Evolutionary conservation across 306 rosid species (phyloP), one percentile per base, ranked within the genome.

Genomic region (Phaseolus lunatus): DNA sequence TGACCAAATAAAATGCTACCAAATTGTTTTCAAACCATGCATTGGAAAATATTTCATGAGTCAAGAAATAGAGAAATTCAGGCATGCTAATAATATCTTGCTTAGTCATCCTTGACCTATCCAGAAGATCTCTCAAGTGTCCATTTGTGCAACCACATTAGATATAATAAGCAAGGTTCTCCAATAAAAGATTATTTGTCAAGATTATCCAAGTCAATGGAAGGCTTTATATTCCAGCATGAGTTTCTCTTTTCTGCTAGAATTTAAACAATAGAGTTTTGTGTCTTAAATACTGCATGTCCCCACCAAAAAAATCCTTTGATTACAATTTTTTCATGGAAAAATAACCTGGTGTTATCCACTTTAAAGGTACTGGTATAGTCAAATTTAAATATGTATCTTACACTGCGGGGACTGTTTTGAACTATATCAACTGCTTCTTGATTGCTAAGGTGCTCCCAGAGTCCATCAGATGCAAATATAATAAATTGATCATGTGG

Each of bases 391-490:
- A 74, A 53, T 22, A 50, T 20, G 59, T 41, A 77, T 78, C 92
- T 91, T 85, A 93, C 98, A 19, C 24, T 71, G 64, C 81, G 93
- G 27, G 92, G 85, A 78, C 85, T 90, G 56, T 89, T 93, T 78
- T 87, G 96, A 86, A 93, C 96, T 76, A 93, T 85, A 84, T 93
- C 89, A 58, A 91, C 98, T n/a, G 97, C 98, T 84, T 91, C 90
- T 88, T 93, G 98, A 83, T 93, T 93, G 90, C 77, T 85, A 77
- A 93, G 89, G 83, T 93, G 98, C 70, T 93, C 98, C 98, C 98
- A 93, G 43, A 93, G 94, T 73, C 98, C 98, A 85, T 93, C 98
- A 23, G 98, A 93, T 52, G 98, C 98, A 57, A 89, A 91, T 82
- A 93, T 93, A 69, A 93, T 58, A 82, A 93, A 93, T 31, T 89